Evolutionary conservation across 176 grass and related monocot species (phyloP), one percentile per base, ranked within the genome.

Genomic region (Eragrostis nindensis): DNA sequence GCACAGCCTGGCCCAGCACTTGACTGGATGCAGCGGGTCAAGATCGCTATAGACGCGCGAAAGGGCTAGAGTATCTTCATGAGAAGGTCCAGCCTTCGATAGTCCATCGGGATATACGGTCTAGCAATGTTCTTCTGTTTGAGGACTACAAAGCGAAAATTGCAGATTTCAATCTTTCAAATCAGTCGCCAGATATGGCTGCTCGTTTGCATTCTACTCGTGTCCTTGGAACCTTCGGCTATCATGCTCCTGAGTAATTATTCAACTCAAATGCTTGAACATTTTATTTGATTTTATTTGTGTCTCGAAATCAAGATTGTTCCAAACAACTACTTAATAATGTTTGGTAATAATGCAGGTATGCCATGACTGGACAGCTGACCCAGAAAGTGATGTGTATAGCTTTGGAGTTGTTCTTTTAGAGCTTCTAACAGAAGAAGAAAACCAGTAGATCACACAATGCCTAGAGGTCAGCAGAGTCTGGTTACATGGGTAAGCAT

Each of bases 331-430:
- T 25, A 79, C 40, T 21, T 22, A 63, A 12, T 16, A 50, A 68
- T 29, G 14, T 68, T 29, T 19, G 46, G 40, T 82, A 38, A 79
- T 41, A 82, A 78, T 87, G 70, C 71, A 97, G 93, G 80, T 97
- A 93, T 91, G 93, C 93, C 53, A 97, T 97, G 93, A 93, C 93
- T 69, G 93, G 93, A 36, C 93, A 97, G 70, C 80, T 90, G 44
- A 97, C 93, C 74, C 93, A 97, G 86, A 97, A 88, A 97, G 93
- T 79, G 93, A 97, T 84, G 93, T 97, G 55, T 97, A 97, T 85
- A 93, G 93, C 80, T 97, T 93, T 72, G 93, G 93, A 76, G 93
- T 97, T 81, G 93, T 97, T 92, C 90, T 97, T 73, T 81, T 97
- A 81, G 93, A 97, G 73, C 93, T 97, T 90, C 80, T 97, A 74